phyloP scores from a whole-genome alignment of 129 eudicot genomes.

The Tagetes patula region DNA sequence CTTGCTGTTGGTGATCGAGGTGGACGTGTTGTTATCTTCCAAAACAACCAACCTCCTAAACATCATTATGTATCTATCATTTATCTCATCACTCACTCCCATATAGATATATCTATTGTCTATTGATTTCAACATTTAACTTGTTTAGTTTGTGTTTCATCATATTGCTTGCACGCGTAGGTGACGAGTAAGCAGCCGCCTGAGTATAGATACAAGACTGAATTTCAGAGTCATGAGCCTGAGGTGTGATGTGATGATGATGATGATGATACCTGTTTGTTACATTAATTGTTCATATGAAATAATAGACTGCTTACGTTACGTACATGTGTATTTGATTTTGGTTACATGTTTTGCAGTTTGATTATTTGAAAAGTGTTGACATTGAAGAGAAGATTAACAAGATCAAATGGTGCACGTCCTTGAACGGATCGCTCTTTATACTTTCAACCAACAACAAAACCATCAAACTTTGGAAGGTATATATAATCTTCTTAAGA shows the following conservation, averaged over 20 bases:
- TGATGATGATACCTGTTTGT: too few species aligned
- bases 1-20: constrained; percentile 84
- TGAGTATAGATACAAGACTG: constrained; percentile 69
- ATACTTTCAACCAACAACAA: constrained; percentile 81
- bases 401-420: constrained; percentile 69
- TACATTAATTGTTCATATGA: too few species aligned
- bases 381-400: constrained; percentile 89
- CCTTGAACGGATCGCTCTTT: constrained; percentile 61
- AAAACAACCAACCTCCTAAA: constrained; percentile 28
- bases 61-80: not conserved
- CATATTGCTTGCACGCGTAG: constrained; percentile 21
- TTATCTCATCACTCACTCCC: too few species aligned
- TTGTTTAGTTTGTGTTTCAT: not conserved
- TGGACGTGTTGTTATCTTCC: constrained; percentile 73
- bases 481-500: constrained; percentile 42
- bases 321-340: not conserved
- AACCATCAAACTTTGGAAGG: constrained; percentile 92
- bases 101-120: too few species aligned
- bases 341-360: constrained; percentile 41
- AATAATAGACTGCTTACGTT: too few species aligned
- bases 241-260: constrained; percentile 45
- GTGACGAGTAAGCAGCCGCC: constrained; percentile 59
- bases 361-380: constrained; percentile 79
- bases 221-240: constrained; percentile 93
- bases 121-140: not conserved